Evolutionary conservation across 257 asterid species (phyloP).

Genomic region (Nicotiana tomentosiformis): DNA sequence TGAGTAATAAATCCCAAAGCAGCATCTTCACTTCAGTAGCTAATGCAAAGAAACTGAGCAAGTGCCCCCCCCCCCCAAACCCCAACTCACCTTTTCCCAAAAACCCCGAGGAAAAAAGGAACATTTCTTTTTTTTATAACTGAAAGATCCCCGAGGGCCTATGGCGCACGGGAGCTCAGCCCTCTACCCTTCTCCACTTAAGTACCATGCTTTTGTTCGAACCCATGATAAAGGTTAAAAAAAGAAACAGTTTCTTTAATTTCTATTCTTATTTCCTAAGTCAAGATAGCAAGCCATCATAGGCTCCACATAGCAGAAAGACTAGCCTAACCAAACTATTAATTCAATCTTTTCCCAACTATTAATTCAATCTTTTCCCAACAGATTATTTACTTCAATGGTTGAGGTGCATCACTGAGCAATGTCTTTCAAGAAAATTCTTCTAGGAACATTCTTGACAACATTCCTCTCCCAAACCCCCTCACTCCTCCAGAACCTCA

Average conservation of each 20-base stretch:
- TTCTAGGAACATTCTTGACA: neutral
- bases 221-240: too few relatives aligned
- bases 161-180: too few relatives aligned
- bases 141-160: too few relatives aligned
- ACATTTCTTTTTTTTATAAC: too few relatives aligned
- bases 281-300: neutral
- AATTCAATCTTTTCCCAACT: neutral
- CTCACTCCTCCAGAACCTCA: neutral
- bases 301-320: neutral
- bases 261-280: neutral
- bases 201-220: too few relatives aligned
- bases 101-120: neutral
- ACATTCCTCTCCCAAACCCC: neutral
- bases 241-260: too few relatives aligned
- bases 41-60: neutral
- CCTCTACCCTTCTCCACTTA: neutral
- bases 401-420: neutral
- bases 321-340: neutral
- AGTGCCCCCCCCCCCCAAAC: too few relatives aligned
- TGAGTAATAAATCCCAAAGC: neutral
- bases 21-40: neutral
- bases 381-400: neutral
- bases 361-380: neutral
- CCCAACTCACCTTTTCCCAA: too few relatives aligned
- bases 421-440: neutral